These are phyloP conservation scores for Penicillium sclerotiorum DNA, from an alignment of 2,329 filamentous ascomycete genomes.

Conservation along the genomic window DNA sequence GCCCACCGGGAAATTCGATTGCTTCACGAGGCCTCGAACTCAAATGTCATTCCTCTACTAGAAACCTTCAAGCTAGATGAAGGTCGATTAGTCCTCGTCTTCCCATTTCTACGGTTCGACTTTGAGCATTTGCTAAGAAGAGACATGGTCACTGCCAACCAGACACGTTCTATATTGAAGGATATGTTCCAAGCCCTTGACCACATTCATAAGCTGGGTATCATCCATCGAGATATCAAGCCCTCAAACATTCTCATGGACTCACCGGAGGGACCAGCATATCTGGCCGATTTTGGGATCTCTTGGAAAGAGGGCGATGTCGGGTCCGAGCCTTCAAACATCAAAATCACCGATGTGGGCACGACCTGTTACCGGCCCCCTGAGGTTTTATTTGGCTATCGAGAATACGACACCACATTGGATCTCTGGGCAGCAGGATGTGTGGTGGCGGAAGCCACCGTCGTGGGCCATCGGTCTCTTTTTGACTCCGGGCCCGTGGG, in stretches of 20 bases:
- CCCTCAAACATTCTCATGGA: conserved; percentile 82
- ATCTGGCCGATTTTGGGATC: conserved; percentile 89
- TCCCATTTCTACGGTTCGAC: conserved; percentile 79
- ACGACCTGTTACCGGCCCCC: conserved; percentile 90
- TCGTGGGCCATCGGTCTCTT: conserved; percentile 60
- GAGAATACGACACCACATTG: conserved; percentile 68
- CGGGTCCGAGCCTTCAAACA: conserved; percentile 62
- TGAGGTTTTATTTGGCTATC: conserved; percentile 85
- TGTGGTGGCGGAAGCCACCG: conserved; percentile 75
- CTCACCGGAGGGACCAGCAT: conserved; percentile 69
- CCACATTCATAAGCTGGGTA: conserved; percentile 71
- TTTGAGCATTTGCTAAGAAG: conserved; percentile 67
- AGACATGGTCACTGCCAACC: conserved; percentile 41
- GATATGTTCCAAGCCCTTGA: conserved; percentile 72
- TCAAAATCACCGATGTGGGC: conserved; percentile 89
- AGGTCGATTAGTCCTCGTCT: conserved; percentile 74
- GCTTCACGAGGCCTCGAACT: conserved; percentile 61
- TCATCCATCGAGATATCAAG: conserved; percentile 93
- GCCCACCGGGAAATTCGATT: conserved; percentile 78
- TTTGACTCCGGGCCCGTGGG: conserved; percentile 90
- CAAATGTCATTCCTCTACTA: conserved; percentile 67
- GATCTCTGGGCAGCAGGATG: conserved; percentile 91
- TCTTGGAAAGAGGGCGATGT: conserved; percentile 70
- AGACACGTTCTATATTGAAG: conserved; percentile 56
- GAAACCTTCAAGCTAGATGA: conserved; percentile 71